Base-by-base conservation (phyloP, 2,329 filamentous ascomycete genomes). In the Ophiocordyceps robertsii region DNA sequence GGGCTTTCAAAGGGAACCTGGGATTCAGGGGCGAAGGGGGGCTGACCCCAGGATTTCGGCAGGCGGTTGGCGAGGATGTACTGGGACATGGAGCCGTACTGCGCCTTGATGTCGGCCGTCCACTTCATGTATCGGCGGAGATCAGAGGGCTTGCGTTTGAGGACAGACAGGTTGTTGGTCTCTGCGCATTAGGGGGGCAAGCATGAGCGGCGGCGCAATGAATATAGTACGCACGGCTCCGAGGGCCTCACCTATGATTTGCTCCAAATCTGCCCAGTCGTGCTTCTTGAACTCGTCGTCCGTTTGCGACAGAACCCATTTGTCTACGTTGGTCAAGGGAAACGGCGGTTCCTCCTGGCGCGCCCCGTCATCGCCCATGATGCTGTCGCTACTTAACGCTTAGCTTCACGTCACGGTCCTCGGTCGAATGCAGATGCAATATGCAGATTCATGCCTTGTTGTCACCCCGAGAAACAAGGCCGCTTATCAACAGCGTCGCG, bases 131-230 rank as follows among this genome's bases (percentile, higher is more conserved):
- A 95, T 35, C 74, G 73, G 42, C 83, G 73, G 46, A 95, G 68
- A 52, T 94, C 83, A 24, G 82, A 88, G 1, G 90, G 88, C 44
- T 80, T 77, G 32, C 90, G 75, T 57, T 86, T 85, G 51, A 95
- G 81, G 21, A 74, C 69, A 47, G 83, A 76, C 46, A 95, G 79
- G 31, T 81, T 64, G 54, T 80, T 80, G 41, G 57, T 63, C 41
- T 61, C 67, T 76, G 35, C 17, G 29, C n/a, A n/a, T 14, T 3
- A 17, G 21, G 21, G 11, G 21, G 27, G 36, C 3, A 39, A 30
- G 17, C 16, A 37, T n/a, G 30, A 38, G 37, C 29, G 31, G 32
- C 6, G 12, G 35, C 13, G 13, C 19, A 19, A 19, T 36, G 21
- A 27, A 27, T 27, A 27, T 6, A 27, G 24, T 6, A 27, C 21